Conservation (phyloP, 169 alveolate genomes). For the Eimeria zaria region DNA sequence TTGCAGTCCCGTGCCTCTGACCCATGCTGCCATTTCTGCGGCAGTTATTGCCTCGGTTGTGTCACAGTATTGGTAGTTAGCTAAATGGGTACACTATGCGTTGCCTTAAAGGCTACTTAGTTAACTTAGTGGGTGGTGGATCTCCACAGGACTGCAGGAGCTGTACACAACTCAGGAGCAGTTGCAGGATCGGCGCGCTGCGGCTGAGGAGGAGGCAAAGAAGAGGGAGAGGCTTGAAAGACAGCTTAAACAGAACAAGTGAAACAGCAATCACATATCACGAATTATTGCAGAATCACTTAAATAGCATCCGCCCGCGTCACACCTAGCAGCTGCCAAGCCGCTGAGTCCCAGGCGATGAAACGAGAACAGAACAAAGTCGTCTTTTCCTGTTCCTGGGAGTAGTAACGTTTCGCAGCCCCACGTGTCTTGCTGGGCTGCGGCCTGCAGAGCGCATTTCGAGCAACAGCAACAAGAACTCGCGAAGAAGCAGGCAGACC, state of each 20-base stretch:
- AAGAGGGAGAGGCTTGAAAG: slow-evolving; percentile 89
- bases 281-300: background rate
- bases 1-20: background rate
- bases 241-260: slow-evolving; percentile 86
- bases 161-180: slow-evolving; percentile 88
- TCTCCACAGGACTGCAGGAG: slow-evolving; percentile 76
- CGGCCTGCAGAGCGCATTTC: slow-evolving; percentile 25
- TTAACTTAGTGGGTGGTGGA: background rate
- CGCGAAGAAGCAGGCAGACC: slow-evolving; percentile 55
- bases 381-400: background rate
- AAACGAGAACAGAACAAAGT: background rate
- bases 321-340: background rate
- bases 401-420: background rate
- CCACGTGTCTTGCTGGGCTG: background rate
- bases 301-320: background rate
- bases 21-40: background rate
- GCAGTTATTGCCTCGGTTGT: background rate
- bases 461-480: slow-evolving; percentile 67
- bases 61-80: background rate
- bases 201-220: slow-evolving; percentile 89
- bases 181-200: slow-evolving; percentile 86
- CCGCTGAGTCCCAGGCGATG: background rate
- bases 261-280: slow-evolving; percentile 31
- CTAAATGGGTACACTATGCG: background rate
- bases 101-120: background rate